A percentile compares a stretch with the other conserved stretches of the same genome.
Conservation (phyloP, 2,329 filamentous ascomycete species). For the Colletotrichum destructivum region DNA sequence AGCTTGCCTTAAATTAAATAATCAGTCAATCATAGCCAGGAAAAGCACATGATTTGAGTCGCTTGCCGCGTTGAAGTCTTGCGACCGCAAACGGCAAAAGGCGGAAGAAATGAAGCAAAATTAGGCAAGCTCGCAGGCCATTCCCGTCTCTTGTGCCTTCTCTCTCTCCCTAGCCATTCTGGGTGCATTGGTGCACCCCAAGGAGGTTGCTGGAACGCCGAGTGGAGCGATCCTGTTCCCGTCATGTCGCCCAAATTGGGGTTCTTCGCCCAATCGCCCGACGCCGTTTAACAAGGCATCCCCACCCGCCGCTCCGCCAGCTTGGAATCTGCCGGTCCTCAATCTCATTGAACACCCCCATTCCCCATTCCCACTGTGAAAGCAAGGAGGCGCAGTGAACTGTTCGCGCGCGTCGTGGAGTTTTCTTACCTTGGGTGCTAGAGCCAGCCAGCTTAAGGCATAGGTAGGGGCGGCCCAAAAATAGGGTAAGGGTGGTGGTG, state of each 20-base stretch:
- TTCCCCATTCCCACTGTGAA: constrained; percentile 28
- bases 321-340: constrained; percentile 22
- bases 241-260: constrained; percentile 8
- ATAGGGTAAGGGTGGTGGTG: neutral
- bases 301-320: constrained; percentile 32
- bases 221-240: constrained; percentile 25
- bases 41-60: neutral
- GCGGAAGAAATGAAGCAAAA: constrained; percentile 12
- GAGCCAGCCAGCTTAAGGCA: no score
- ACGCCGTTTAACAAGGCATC: constrained; percentile 14
- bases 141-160: neutral
- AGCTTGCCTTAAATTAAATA: neutral
- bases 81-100: constrained; percentile 4
- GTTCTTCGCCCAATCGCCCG: constrained; percentile 33
- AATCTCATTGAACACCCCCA: neutral
- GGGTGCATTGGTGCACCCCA: constrained; percentile 20
- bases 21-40: neutral
- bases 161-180: constrained; percentile 35
- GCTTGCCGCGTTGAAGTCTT: neutral
- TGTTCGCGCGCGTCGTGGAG: constrained; percentile 27
- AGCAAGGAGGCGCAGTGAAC: constrained; percentile 39
- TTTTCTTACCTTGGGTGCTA: neutral
- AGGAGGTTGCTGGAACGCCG: constrained; percentile 33
- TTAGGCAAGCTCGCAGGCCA: constrained; percentile 6
- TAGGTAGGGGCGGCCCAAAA: constrained; percentile 1